Evolutionary conservation across 2,329 filamentous ascomycete genomes (phyloP).

Genomic region (Colletotrichum sp.): DNA sequence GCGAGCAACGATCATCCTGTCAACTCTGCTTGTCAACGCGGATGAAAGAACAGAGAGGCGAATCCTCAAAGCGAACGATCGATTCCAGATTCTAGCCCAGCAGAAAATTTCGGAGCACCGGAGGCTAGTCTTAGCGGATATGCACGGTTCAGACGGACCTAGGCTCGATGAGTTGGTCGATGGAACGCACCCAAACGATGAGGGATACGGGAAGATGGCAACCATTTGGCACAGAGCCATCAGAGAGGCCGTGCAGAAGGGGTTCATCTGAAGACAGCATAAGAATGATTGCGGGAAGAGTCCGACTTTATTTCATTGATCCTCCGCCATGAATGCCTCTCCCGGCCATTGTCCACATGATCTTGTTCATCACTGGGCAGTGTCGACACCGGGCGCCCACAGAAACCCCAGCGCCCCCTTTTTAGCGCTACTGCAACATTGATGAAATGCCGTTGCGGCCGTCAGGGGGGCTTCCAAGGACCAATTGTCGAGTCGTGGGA

Average conservation of each 20-base stretch:
- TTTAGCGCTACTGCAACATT: background rate
- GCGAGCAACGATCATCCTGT: background rate
- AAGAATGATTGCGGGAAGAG: background rate
- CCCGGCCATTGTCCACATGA: background rate
- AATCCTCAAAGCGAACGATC: slow-evolving; percentile 31
- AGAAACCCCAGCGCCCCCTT: background rate
- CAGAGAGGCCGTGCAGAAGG: slow-evolving; percentile 26
- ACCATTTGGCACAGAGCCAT: slow-evolving; percentile 34
- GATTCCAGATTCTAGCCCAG: slow-evolving; percentile 28
- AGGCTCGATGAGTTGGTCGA: slow-evolving; percentile 32
- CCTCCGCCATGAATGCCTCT: background rate
- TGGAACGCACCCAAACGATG: slow-evolving; percentile 37
- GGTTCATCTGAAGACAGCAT: slow-evolving; percentile 23
- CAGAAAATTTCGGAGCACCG: slow-evolving; percentile 23
- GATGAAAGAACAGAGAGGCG: slow-evolving; percentile 23
- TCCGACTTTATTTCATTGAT: background rate
- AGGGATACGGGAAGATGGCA: slow-evolving; percentile 41
- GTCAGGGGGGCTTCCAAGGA: background rate
- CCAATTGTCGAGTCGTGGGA: background rate
- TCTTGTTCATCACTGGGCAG: background rate
- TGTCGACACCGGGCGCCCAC: background rate
- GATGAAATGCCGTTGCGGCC: background rate
- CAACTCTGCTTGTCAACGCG: background rate
- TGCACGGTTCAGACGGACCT: slow-evolving; percentile 32
- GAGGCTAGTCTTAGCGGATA: slow-evolving; percentile 36